phyloP scores from a whole-genome alignment of 2,329 filamentous ascomycete species.

The Nemania serpens region DNA sequence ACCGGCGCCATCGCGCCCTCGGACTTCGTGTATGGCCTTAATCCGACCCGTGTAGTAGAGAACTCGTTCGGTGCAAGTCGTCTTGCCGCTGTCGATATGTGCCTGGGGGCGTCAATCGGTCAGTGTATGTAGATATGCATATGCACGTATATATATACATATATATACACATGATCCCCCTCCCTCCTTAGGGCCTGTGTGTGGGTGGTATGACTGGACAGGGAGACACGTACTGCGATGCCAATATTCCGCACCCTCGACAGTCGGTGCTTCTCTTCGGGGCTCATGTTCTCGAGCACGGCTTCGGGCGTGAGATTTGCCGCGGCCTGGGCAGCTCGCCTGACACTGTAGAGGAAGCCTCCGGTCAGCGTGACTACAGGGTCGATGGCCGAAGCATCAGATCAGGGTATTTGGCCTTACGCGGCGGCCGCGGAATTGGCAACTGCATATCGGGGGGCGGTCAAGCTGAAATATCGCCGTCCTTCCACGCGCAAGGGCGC shows the following conservation, averaged over 20 bases:
- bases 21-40: constrained; percentile 95
- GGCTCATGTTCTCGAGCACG: constrained; percentile 78
- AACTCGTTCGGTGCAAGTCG: constrained; percentile 92
- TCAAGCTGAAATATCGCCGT: constrained; percentile 48
- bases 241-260: constrained; percentile 92
- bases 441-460: constrained; percentile 41
- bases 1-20: constrained; percentile 90
- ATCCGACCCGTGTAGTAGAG: constrained; percentile 98
- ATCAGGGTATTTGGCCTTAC: constrained; percentile 38
- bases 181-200: too few relatives aligned
- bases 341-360: constrained; percentile 44
- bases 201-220: neutral
- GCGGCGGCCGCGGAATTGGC: constrained; percentile 44
- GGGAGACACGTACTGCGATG: constrained; percentile 73
- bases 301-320: constrained; percentile 59
- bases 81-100: constrained; percentile 98
- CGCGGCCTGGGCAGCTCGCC: constrained; percentile 57
- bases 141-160: neutral
- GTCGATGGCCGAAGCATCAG: neutral
- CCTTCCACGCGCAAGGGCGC: constrained; percentile 42
- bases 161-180: neutral
- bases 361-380: constrained; percentile 14
- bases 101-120: constrained; percentile 58
- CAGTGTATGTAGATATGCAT: neutral
- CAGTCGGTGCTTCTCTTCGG: constrained; percentile 77